Base-by-base conservation (phyloP, 1,284 basidiomycete species). In the Omphalotus olearius region DNA sequence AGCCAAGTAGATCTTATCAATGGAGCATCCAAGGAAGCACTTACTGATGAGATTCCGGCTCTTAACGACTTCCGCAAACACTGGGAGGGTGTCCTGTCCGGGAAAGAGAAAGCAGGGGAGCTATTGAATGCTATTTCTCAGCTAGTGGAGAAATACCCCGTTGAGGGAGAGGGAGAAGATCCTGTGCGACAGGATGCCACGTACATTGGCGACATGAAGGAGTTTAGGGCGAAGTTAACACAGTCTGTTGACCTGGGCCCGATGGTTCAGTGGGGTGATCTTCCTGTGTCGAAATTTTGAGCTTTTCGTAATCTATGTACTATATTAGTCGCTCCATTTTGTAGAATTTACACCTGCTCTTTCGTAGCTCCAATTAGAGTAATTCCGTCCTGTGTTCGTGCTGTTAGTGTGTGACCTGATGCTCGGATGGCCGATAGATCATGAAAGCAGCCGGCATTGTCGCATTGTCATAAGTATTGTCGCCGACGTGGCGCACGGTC, bases 241-340 rank as follows among this genome's bases (percentile, higher is more conserved):
- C 17, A 23, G 9, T 35, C 51, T 25, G 39, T 47, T 20, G 69
- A 72, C 56, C 76, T 82, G n/a, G 75, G 70, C 37, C 79, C 85
- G 2, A 68, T 88, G 56, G 79, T 81, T 0, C 68, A 82, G 51
- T 88, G 85, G 85, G 78, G 76, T 40, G 86, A 89, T 67, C 69
- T 87, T 53, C 84, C 82, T n/a, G 57, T 67, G 18, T 64, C 74
- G 11, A 69, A 66, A 37, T 69, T 72, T 51, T 75, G 60, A 63
- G 47, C 40, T n/a, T 33, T 9, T 9, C 30, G 9, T 33, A 33
- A 33, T 9, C 30, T 33, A 33, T 33, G 30, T 33, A 33, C 9
- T 33, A 33, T 33, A 9, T 33, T 33, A 33, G 30, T 33, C 30
- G 9, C 9, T 7, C 3, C 23, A 23, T 23, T 23, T 23, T 23